These are phyloP conservation scores for Naegleria fowleri DNA, from an alignment of 208 protist genomes.

Conservation along the genomic window DNA sequence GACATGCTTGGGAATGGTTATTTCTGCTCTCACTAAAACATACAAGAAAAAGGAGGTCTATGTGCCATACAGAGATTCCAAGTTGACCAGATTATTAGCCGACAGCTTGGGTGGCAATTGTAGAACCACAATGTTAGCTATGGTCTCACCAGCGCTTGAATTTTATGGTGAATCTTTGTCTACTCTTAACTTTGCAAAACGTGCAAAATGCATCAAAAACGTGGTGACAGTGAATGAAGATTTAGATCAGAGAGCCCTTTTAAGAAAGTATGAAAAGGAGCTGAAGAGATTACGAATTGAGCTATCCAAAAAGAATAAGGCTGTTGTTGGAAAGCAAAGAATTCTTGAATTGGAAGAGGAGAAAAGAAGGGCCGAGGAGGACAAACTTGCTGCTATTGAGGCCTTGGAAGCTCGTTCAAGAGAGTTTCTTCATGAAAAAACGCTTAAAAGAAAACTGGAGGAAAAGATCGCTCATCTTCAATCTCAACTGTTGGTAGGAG, in stretches of 20 bases:
- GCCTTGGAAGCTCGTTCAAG: constrained; percentile 42
- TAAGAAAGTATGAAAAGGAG: constrained; percentile 61
- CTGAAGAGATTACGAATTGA: constrained; percentile 49
- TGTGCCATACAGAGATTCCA: constrained; percentile 54
- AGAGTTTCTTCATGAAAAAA: constrained; percentile 52
- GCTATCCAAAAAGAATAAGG: constrained; percentile 29
- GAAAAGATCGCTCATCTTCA: constrained; percentile 43
- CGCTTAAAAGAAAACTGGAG: constrained; percentile 49
- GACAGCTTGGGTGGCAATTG: constrained; percentile 75
- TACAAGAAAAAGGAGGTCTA: constrained; percentile 33
- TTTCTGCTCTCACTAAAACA: constrained; percentile 53
- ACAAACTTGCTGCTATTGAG: constrained; percentile 49
- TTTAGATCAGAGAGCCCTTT: constrained; percentile 49
- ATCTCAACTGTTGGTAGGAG: constrained; percentile 36
- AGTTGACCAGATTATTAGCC: constrained; percentile 49
- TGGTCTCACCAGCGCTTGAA: constrained; percentile 57
- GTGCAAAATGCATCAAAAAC: constrained; percentile 59
- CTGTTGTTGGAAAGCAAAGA: constrained; percentile 42
- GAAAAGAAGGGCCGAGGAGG: constrained; percentile 46
- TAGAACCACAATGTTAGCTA: constrained; percentile 77
- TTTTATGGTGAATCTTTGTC: constrained; percentile 75
- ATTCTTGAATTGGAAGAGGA: constrained; percentile 53
- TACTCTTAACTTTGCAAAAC: constrained; percentile 56
- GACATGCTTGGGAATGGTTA: constrained; percentile 64
- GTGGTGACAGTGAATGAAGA: constrained; percentile 48